Evolutionary conservation across 169 alveolate genomes (phyloP), one percentile per base, ranked within the genome.

Genomic region (Condylostoma magnum): DNA sequence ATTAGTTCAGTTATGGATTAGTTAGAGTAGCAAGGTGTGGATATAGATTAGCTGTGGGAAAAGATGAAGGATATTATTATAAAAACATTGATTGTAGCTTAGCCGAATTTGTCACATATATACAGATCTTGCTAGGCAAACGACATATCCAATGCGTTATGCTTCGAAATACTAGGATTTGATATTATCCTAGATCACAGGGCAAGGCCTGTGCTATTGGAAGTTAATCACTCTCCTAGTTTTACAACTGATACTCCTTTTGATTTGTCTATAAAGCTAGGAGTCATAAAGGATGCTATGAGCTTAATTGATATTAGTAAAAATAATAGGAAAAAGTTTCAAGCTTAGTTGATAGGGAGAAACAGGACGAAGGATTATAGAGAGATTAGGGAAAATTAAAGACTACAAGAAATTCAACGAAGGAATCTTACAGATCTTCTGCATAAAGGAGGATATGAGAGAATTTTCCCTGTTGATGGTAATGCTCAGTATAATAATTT

Each of bases 81-180:
- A 33, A 94, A 91, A 77, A 91, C 98, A 8, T 65, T 94, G n/a
- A 76, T 82, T 30, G 77, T 93, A 30, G 84, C 86, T 43, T 83
- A 88, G 43, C 96, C 96, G 5, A 79, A 84, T 33, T 73, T 91
- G 25, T 83, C 92, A 5, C 97, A 93, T 75, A 70, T 71, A 41
- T 93, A 93, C 80, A 68, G 86, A 46, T 71, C 94, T 4, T 80
- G 94, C 73, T 84, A 93, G 51, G 90, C 92, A 22, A 83, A 91
- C 27, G 95, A 91, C 44, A 69, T 76, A 34, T 77, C 82, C 6
- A 88, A 88, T 48, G 84, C 84, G 34, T 84, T 91, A 90, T 91
- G 96, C 51, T 93, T 93, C 77, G 97, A 93, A 78, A 33, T 93
- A 18, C 77, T 93, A 33, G 97, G 97, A 46, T 89, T 86, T 71